Evolutionary conservation across 768 basidiomycete genomes (phyloP), one percentile per base, ranked within the genome.

Genomic region (Trametes coccinea): DNA sequence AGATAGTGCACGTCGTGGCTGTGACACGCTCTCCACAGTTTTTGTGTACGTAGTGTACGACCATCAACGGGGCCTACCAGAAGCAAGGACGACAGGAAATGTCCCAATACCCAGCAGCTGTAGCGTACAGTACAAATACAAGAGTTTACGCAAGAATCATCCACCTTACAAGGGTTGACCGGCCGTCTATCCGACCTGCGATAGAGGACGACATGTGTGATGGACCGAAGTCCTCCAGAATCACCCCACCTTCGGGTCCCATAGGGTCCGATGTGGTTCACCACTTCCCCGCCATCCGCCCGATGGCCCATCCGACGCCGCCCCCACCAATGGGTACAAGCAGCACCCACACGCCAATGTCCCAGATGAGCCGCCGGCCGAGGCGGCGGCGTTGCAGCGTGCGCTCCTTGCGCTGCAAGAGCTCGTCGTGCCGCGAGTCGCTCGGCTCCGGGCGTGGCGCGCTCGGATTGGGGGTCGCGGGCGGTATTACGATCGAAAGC

Each of bases 401-500:
- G 48, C 85, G 79, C 74, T 98, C 95, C 76, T 98, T 98, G 62
- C 90, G 81, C 67, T 90, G 85, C 34, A 98, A 76, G 22, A 98
- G 83, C 59, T 90, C 87, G 69, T 92, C 89, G 17, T 78, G 74
- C 13, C 78, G 73, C 43, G 78, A 70, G 30, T 71, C 67, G 60
- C 67, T 71, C 27, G 69, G 63, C 70, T 65, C 67, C 17, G 65
- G 63, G 13, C 67, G 62, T 16, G 66, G 53, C 41, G 60, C 59
- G 37, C 68, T 41, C 63, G 74, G 17, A 62, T 67, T 41, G 30
- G 72, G 70, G 4, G 74, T 67, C 13, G 71, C 78, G 14, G 78
- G 75, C n/a, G 86, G 89, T 40, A 94, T 82, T 57, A 96, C 81
- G 69, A 97, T 97, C 0, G 91, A 79, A 3, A 95, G 79, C 2